Base-by-base conservation (phyloP, 345 rosid genomes). In the Populus ilicifolia region DNA sequence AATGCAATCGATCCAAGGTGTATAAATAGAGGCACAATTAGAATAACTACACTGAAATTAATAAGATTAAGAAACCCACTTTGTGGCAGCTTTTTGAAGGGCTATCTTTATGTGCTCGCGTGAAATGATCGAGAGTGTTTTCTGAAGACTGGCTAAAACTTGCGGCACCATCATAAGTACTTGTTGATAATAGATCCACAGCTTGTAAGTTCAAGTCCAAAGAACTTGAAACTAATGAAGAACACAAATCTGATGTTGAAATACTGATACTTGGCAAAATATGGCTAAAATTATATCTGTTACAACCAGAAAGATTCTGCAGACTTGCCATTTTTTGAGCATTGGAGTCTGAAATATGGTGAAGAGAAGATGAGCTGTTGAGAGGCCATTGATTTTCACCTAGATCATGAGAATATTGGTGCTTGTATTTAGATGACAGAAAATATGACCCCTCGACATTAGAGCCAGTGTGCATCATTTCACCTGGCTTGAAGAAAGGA, bases 151-250 rank as follows among this genome's bases (percentile, higher is more conserved):
- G 81, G 76, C 79, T 72, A 27, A 71, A 63, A 39, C 73, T 78
- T n/a, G 52, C 70, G 25, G 67, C 69, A 33, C 46, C 67, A 70
- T 56, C 75, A 73, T 59, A 77, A 74, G 38, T 70, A 5, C 64
- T 30, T 13, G 74, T 44, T 33, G 38, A 30, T 44, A 85, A 70
- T 77, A 66, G 78, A 75, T 74, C 78, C 65, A 62, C 44, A 63
- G 83, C 64, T 73, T 67, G 73, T 56, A 80, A 75, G 63, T 83
- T 83, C 77, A 81, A 78, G 75, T 79, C 79, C 50, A 80, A 76
- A 56, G 83, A 80, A 54, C 71, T 82, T 17, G 87, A 75, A 46
- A 71, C 75, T 30, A 83, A 64, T 33, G 81, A 74, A 18, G 78
- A 83, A 50, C 71, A 70, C 62, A 77, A 72, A 74, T 77, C 76